Conservation (phyloP, 1,139 yeast genomes). For the Sugiyamaella novakii region DNA sequence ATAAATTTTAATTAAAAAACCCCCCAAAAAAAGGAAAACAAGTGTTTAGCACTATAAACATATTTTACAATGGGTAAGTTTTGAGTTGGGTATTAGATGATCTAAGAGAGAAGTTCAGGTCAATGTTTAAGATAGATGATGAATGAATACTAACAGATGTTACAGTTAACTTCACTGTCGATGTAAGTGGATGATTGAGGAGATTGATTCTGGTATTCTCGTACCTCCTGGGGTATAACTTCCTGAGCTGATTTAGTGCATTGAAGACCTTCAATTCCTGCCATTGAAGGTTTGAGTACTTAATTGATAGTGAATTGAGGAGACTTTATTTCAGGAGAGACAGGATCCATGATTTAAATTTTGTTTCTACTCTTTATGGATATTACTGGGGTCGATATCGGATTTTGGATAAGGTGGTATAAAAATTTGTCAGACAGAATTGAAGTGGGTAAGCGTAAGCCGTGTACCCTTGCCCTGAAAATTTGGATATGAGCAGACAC, state of each 20-base stretch:
- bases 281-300: too few relatives aligned
- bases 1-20: conserved; percentile 8
- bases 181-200: conserved; percentile 32
- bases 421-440: conserved; percentile 13
- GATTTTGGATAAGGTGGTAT: background rate
- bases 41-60: conserved; percentile 27
- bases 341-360: too few relatives aligned
- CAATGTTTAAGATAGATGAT: background rate
- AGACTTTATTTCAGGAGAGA: background rate
- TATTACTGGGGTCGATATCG: background rate
- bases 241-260: too few relatives aligned
- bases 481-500: background rate
- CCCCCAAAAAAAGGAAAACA: conserved; percentile 8
- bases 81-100: conserved; percentile 9
- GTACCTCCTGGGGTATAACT: background rate
- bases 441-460: too few relatives aligned
- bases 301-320: background rate
- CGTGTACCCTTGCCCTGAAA: conserved; percentile 5
- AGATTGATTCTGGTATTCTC: background rate
- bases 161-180: conserved; percentile 44
- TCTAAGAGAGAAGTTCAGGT: too few relatives aligned
- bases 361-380: too few relatives aligned
- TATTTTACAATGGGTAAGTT: conserved; percentile 40
- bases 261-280: too few relatives aligned
- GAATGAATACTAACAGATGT: conserved; percentile 3